Evolutionary conservation across 2,329 filamentous ascomycete species (phyloP).

Genomic region (Rosellinia necatrix): DNA sequence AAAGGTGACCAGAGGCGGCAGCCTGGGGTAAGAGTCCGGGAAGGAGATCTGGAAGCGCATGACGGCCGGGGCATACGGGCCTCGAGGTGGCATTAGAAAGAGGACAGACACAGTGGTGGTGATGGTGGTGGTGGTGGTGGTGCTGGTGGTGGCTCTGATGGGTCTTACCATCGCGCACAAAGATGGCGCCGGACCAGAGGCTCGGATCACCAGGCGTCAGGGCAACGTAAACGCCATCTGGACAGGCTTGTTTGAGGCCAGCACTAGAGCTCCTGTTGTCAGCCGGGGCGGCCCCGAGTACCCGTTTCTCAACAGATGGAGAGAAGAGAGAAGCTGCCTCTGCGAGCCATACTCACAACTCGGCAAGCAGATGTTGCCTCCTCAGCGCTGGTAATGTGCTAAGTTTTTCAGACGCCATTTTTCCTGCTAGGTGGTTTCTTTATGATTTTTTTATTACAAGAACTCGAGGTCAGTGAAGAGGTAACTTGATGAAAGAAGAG

Average conservation of each 20-base stretch:
- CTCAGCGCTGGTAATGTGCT: slow-evolving; percentile 61
- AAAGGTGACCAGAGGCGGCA: slow-evolving; percentile 86
- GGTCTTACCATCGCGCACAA: slow-evolving; percentile 78
- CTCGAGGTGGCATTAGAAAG: slow-evolving; percentile 51
- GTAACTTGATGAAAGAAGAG: too few species aligned
- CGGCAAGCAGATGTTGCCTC: slow-evolving; percentile 76
- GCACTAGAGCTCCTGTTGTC: slow-evolving; percentile 60
- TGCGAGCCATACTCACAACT: slow-evolving; percentile 67
- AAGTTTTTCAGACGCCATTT: slow-evolving; percentile 53
- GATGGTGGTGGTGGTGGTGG: too few species aligned
- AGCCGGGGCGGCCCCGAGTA: slow-evolving; percentile 26
- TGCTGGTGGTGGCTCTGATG: too few species aligned
- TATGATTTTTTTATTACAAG: too few species aligned
- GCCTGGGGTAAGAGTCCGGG: slow-evolving; percentile 74
- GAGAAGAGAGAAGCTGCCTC: not conserved
- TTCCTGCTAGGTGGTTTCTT: too few species aligned
- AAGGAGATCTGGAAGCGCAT: slow-evolving; percentile 91
- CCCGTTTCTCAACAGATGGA: too few species aligned
- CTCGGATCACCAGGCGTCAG: slow-evolving; percentile 80
- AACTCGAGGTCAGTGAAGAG: too few species aligned
- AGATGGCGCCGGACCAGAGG: slow-evolving; percentile 89
- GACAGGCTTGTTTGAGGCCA: slow-evolving; percentile 79
- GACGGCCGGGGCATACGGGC: slow-evolving; percentile 85
- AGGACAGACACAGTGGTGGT: slow-evolving; percentile 4
- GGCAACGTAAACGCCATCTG: slow-evolving; percentile 84